phyloP scores from a whole-genome alignment of 2,329 filamentous ascomycete genomes.

The Cladophialophora exuberans region DNA sequence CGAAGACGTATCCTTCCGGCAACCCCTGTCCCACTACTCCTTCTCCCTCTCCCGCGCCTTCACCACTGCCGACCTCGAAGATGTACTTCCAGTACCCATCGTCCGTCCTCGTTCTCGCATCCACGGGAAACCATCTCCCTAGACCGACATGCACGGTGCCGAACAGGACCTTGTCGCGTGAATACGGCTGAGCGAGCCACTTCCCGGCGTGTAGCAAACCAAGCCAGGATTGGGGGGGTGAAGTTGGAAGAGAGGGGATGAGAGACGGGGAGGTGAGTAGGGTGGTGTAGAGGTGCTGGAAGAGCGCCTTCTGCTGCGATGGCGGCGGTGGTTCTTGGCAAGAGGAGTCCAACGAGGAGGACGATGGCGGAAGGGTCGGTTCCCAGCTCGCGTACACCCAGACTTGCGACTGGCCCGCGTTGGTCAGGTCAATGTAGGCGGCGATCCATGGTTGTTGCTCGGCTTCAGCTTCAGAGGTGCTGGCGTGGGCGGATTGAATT shows the following conservation, averaged over 20 bases:
- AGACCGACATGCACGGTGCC: conserved; percentile 43
- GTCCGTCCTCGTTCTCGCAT: conserved; percentile 34
- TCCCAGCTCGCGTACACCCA: conserved; percentile 48
- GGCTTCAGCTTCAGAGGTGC: background rate
- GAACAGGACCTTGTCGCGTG: conserved; percentile 38
- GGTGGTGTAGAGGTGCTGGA: conserved; percentile 23
- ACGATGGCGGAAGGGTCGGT: too few species aligned
- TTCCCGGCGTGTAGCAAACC: conserved; percentile 28
- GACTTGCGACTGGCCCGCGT: conserved; percentile 46
- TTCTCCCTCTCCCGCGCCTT: background rate
- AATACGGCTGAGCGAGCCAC: conserved; percentile 30
- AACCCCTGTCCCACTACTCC: conserved; percentile 21
- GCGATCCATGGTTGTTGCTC: conserved; percentile 40
- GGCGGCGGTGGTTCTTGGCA: background rate
- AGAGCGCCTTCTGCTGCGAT: conserved; percentile 12
- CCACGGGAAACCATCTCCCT: conserved; percentile 33
- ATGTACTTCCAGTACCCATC: conserved; percentile 44
- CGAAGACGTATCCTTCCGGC: conserved; percentile 26
- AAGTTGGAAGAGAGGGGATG: conserved; percentile 18
- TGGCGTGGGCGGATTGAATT: background rate
- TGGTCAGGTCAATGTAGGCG: conserved; percentile 45
- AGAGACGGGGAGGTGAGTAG: conserved; percentile 22
- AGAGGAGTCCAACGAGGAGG: too few species aligned
- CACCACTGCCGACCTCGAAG: conserved; percentile 32
- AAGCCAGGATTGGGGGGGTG: conserved; percentile 26